Evolutionary conservation across 2,329 filamentous ascomycete genomes (phyloP), one percentile per base, ranked within the genome.

Genomic region (Mollisiaceae sp.): DNA sequence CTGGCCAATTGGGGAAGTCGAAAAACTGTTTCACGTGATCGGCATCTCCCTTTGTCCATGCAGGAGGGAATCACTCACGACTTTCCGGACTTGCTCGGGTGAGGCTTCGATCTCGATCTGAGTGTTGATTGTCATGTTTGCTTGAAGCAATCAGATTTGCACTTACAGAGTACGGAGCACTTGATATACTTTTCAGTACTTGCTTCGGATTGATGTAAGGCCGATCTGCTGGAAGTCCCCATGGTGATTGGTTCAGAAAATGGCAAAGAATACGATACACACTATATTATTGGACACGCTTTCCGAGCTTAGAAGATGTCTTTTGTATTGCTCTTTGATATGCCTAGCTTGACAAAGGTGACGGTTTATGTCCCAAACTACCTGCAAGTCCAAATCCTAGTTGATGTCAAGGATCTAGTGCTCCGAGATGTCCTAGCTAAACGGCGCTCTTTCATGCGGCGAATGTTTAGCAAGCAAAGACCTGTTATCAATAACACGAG

Each of bases 121-220:
- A 89, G 77, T 88, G 79, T 73, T 39, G 4, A 55, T 6, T 35
- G 54, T 57, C 59, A 62, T 62, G 52, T 55, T 65, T 83, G 76
- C 76, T 43, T 47, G 22, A 8, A 54, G 15, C 54, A 22, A 24
- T 32, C 41, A 22, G 22, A 12, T 11, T 36, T 15, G 14, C 50
- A 8, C 8, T 54, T 35, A 18, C 6, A 27, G n/a, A 54, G 14
- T 14, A n/a, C 14, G 15, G 8, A 35, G 50, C 27, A 27, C 24
- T 54, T 54, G 50, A 35, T 54, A 54, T 38, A 54, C 18, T 15
- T 41, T 59, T 57, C 24, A 57, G 55, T 15, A 41, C 38, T 14
- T 39, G 27, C 38, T 39, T 58, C 50, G 50, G 50, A 8, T n/a
- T 54, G n/a, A 32, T 54, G 50, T 54, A 14, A 54, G 24, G 12